phyloP scores from a whole-genome alignment of 768 basidiomycete species.

The Gloeophyllum trabeum region DNA sequence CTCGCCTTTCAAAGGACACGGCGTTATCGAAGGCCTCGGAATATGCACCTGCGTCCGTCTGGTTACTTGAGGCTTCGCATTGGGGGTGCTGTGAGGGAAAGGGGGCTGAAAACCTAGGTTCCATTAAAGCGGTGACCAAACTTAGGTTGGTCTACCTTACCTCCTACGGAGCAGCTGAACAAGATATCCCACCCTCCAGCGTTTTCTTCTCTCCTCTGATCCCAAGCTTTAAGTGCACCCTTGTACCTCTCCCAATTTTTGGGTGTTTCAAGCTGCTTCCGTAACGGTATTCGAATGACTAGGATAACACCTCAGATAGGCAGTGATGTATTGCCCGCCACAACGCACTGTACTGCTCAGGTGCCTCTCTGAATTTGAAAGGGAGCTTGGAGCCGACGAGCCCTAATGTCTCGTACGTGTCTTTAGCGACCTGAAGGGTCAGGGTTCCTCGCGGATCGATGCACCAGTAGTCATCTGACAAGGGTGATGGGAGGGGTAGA shows the following conservation, averaged over 20 bases:
- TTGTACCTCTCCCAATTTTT: constrained; percentile 19
- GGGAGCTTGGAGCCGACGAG: constrained; percentile 43
- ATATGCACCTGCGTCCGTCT: too few relatives aligned
- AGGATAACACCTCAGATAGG: not conserved
- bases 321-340: constrained; percentile 6
- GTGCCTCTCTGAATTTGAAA: constrained; percentile 30
- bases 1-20: too few relatives aligned
- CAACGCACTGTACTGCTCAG: constrained; percentile 36
- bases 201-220: constrained; percentile 23
- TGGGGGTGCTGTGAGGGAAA: too few relatives aligned
- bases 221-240: constrained; percentile 37
- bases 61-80: too few relatives aligned
- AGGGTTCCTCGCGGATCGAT: constrained; percentile 52
- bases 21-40: too few relatives aligned
- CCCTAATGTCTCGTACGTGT: constrained; percentile 51
- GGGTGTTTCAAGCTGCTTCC: constrained; percentile 1
- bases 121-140: not conserved
- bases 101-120: not conserved
- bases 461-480: constrained; percentile 53
- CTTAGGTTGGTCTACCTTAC: constrained; percentile 1
- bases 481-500: constrained; percentile 12
- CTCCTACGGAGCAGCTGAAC: constrained; percentile 14
- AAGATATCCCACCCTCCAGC: constrained; percentile 35
- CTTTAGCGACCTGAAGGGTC: constrained; percentile 42
- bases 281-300: constrained; percentile 40